Conservation (phyloP, 1,284 basidiomycete species). For the Apiotrichum domesticum region DNA sequence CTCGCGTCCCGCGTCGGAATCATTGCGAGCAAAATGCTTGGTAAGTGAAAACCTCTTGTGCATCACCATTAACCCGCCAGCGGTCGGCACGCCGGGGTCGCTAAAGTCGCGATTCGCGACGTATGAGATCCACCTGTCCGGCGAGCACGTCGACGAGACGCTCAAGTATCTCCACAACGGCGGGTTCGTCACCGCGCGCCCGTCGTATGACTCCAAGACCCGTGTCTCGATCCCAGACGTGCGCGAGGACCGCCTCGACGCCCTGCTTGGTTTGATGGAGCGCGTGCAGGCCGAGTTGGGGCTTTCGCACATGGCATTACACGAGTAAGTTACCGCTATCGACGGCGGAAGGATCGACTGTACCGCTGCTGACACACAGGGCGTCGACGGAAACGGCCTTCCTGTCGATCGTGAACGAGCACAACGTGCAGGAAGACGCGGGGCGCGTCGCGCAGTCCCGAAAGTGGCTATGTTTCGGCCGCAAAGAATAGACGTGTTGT, state of each 20-base stretch:
- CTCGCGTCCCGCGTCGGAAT: conserved; percentile 68
- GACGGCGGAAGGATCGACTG: too few species aligned
- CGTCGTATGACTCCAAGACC: conserved; percentile 26
- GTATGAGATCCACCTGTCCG: conserved; percentile 71
- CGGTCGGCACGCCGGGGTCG: conserved; percentile 59
- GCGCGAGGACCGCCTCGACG: conserved; percentile 20
- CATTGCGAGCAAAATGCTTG: conserved; percentile 61
- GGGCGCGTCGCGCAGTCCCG: too few species aligned
- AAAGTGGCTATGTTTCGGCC: too few species aligned
- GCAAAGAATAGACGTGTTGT: too few species aligned
- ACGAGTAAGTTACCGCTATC: conserved; percentile 22
- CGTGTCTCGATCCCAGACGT: conserved; percentile 29
- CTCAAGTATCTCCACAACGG: conserved; percentile 59
- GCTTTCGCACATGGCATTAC: conserved; percentile 24
- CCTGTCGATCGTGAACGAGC: too few species aligned
- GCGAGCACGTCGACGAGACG: conserved; percentile 55
- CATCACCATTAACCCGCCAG: background rate
- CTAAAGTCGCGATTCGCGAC: conserved; percentile 62
- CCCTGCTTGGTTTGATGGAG: conserved; percentile 19
- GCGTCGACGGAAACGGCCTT: too few species aligned
- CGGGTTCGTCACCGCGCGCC: conserved; percentile 52
- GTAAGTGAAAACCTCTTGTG: conserved; percentile 40
- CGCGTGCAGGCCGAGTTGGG: conserved; percentile 10
- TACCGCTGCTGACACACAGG: too few species aligned
- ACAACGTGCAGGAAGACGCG: too few species aligned